These are phyloP conservation scores for Aphanoascus verrucosus DNA, from an alignment of 2,329 filamentous ascomycete genomes.

Conservation along the genomic window DNA sequence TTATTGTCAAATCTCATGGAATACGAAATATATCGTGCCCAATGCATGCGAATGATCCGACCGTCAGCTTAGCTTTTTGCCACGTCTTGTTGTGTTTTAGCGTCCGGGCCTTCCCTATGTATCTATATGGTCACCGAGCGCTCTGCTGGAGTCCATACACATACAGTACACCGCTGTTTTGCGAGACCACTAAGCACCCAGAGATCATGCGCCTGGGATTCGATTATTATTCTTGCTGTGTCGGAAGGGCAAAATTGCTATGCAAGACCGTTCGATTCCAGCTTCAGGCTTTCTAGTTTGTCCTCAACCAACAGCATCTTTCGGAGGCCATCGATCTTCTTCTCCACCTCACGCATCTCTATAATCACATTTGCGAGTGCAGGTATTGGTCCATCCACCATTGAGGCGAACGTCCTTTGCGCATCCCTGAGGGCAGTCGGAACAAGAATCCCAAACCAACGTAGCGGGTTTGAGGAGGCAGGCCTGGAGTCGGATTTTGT, in stretches of 20 bases:
- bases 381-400: constrained; percentile 28
- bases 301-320: not conserved
- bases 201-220: too few species aligned
- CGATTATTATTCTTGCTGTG: too few species aligned
- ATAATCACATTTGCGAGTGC: constrained; percentile 28
- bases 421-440: constrained; percentile 36
- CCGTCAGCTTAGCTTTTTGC: too few species aligned
- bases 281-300: not conserved
- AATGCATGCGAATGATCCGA: too few species aligned
- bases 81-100: too few species aligned
- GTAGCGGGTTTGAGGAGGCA: constrained; percentile 33
- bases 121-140: too few species aligned
- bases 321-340: constrained; percentile 24
- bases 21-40: too few species aligned
- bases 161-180: too few species aligned
- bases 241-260: not conserved
- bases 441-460: constrained; percentile 42
- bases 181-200: too few species aligned
- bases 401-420: constrained; percentile 35
- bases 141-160: too few species aligned
- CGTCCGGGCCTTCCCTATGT: too few species aligned
- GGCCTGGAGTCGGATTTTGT: constrained; percentile 12
- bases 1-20: too few species aligned
- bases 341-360: constrained; percentile 35
- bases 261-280: not conserved